Percentiles rank a stretch among this genome's conserved stretches.
phyloP scores from a whole-genome alignment of 2,329 filamentous ascomycete genomes.

The Spiromastix sp. region DNA sequence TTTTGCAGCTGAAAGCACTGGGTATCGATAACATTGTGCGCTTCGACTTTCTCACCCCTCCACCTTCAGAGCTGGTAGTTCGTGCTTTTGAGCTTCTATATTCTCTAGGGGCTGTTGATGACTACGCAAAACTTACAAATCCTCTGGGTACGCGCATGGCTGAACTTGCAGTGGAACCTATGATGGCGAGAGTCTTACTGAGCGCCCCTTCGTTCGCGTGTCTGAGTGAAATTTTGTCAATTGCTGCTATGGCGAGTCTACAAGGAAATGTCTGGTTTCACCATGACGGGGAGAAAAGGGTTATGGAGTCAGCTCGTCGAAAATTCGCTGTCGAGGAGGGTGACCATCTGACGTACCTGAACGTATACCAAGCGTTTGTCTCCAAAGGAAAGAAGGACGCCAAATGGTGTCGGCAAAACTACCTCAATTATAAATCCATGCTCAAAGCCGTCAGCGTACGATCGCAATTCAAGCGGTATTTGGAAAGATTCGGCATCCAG shows the following conservation, averaged over 20 bases:
- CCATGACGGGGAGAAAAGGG: constrained; percentile 65
- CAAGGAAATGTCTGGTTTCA: constrained; percentile 76
- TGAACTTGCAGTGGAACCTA: constrained; percentile 83
- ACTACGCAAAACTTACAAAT: constrained; percentile 79
- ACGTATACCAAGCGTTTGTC: constrained; percentile 85
- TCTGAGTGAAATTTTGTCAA: constrained; percentile 75
- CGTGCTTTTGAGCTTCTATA: constrained; percentile 82
- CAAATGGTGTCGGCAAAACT: constrained; percentile 78
- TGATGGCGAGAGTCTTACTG: constrained; percentile 86
- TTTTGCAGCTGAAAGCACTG: constrained; percentile 86
- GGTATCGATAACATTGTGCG: constrained; percentile 90
- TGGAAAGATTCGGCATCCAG: constrained; percentile 72
- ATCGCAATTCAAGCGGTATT: constrained; percentile 72
- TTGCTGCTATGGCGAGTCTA: constrained; percentile 86
- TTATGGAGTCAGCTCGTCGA: constrained; percentile 61
- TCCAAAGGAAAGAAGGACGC: constrained; percentile 72
- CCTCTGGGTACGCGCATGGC: constrained; percentile 88
- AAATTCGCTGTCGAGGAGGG: constrained; percentile 89
- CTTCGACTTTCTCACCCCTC: constrained; percentile 80
- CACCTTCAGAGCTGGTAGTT: constrained; percentile 72
- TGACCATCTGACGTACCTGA: constrained; percentile 84
- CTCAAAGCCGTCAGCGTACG: constrained; percentile 74
- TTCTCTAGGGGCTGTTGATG: constrained; percentile 75
- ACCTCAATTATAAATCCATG: constrained; percentile 79
- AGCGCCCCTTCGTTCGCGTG: constrained; percentile 66